Base-by-base conservation (phyloP, 2,329 filamentous ascomycete genomes). In the Fusarium pseudograminearum region DNA sequence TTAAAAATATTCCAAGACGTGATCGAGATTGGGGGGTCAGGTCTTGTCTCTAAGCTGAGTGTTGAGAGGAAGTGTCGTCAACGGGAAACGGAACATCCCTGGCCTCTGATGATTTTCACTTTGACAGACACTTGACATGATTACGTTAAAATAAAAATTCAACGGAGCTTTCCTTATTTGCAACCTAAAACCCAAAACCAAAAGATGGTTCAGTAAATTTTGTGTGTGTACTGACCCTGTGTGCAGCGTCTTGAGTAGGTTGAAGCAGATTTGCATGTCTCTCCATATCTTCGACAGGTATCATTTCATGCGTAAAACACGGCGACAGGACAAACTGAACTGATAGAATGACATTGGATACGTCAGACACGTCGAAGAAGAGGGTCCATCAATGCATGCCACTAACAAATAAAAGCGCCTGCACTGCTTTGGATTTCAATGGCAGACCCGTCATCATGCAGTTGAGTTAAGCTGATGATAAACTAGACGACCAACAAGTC, bases 201-300 rank as follows among this genome's bases (percentile, higher is more conserved):
- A 12, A 12, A n/a, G 16, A n/a, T 5, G 18, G 26, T n/a, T 14
- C 7, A 3, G 18, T 16, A 30, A 20, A 5, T 0, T 28, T 0
- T 28, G 11, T n/a, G 26, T 11, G 18, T 14, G 8, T 30, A 18
- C 18, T 20, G 7, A n/a, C 18, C 14, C 26, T 9, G 11, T 20
- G 11, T 30, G 26, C 5, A 45, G 42, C 6, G 4, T 11, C 4
- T 15, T 14, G 26, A 24, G 4, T n/a, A 30, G 16, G 24, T 2
- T 3, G 16, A 26, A 26, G 5, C 9, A 44, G 16, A 26, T 10
- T 28, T 44, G 16, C 24, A 3, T 24, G 38, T 16, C 20, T 22
- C n/a, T 5, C 38, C 8, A 20, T 20, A 16, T 15, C 16, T 16
- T 16, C 14, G 4, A 16, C 14, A 38, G 2, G 9, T n/a, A n/a